Evolutionary conservation across 129 eudicot genomes (phyloP), one percentile per base, ranked within the genome.

Genomic region (Escallonia rubra): DNA sequence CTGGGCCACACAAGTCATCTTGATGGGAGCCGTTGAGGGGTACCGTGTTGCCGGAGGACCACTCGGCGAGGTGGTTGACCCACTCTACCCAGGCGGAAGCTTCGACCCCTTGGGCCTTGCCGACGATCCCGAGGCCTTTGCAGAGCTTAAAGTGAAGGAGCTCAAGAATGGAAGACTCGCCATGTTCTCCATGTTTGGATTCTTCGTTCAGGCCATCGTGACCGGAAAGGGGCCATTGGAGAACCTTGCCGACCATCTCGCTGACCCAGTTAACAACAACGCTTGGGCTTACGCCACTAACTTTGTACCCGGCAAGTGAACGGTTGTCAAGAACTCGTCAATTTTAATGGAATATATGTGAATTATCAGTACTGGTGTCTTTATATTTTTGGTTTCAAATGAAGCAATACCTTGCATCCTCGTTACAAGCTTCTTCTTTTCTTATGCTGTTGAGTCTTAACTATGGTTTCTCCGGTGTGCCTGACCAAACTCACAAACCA

Each of bases 181-280:
- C 55, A 86, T 86, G 93, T 86, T 86, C 71, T 82, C 93, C 9
- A 86, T 86, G 88, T 86, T 86, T 56, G 88, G 93, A 3, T 86
- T 82, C 76, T 86, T 86, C 59, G 92, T 86, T 63, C 89, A 86
- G 75, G 93, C 86, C 59, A 86, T 86, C 59, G 89, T 86, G 3
- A 86, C 89, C n/a, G 89, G 93, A 72, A 86, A 86, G 84, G 93
- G 93, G 7, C 89, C 91, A 39, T 83, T 86, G 84, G 93, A 86
- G 69, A 86, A 86, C 72, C 48, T 83, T 1, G 91, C 88, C 9
- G 91, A 86, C 73, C 91, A 82, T 67, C 85, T 86, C 46, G 79
- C 91, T 8, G 89, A 86, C 72, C 93, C 93, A 0, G 93, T 86
- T 38, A 83, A 76, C 74, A 86, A 86, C 83, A 84, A 84, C 41